Conservation (phyloP, 2,329 filamentous ascomycete genomes). For the Fusarium verticillioides region DNA sequence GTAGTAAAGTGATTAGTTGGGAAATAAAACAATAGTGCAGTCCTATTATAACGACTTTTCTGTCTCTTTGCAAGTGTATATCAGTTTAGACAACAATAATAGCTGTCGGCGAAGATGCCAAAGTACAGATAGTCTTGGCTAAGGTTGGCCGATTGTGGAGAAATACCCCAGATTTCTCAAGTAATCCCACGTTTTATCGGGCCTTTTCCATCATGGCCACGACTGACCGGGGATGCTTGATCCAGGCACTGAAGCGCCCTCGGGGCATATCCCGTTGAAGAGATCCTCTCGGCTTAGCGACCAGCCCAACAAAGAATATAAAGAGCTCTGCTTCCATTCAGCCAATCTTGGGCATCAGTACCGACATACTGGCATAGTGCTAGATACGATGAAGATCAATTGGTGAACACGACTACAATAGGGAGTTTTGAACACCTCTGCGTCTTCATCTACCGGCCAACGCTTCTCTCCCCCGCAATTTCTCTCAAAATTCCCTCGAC, state of each 20-base stretch:
- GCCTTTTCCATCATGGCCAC: neutral
- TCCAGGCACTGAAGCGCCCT: fast-evolving
- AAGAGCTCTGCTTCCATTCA: fast-evolving
- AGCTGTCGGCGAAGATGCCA: neutral
- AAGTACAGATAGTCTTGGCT: neutral
- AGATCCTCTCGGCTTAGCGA: fast-evolving
- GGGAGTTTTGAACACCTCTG: neutral
- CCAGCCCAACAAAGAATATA: fast-evolving
- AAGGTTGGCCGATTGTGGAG: neutral
- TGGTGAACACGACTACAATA: neutral
- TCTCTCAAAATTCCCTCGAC: neutral
- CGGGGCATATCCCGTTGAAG: fast-evolving
- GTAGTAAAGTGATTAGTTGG: no score
- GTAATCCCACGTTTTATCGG: neutral
- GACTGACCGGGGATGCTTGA: neutral
- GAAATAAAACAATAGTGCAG: no score
- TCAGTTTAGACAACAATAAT: no score
- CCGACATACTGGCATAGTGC: no score
- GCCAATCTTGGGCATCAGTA: neutral
- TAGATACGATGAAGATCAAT: no score
- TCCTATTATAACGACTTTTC: no score
- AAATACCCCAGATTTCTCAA: neutral
- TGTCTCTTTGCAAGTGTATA: no score
- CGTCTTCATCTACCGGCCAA: neutral
- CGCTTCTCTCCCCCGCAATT: neutral